Evolutionary conservation across 2,329 filamentous ascomycete species (phyloP), one percentile per base, ranked within the genome.

Genomic region (Cercospora sesami): DNA sequence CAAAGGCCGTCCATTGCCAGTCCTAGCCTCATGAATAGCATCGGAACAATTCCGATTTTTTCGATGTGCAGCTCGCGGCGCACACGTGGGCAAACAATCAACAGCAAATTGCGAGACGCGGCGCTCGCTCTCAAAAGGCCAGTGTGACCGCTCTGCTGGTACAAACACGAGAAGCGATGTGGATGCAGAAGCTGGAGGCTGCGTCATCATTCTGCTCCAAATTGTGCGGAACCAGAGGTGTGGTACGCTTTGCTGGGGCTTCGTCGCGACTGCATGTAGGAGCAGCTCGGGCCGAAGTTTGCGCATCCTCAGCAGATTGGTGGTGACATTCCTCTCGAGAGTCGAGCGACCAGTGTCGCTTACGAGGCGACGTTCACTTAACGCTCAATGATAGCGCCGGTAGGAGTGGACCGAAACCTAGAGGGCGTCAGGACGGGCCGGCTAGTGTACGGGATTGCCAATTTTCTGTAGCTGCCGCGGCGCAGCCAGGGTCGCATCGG

Each of bases 301-400:
- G 48, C 62, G 62, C 48, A 39, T 64, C 23, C 16, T 58, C 26
- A 30, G 23, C 53, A 62, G 39, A 53, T 58, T 57, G 28, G 18
- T 58, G 48, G 28, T 36, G 30, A 61, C 36, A 39, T 23, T 30
- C 21, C 45, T 57, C 31, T 58, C 14, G 51, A 55, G 62, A 58
- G 48, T 26, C 26, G 23, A 23, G 61, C 14, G 48, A 30, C n/a
- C 30, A 51, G 42, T 33, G 42, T 51, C 28, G 42, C 61, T 45
- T 62, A 62, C 60, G 60, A 62, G 60, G 60, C 60, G 51, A 64
- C 48, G 61, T 64, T 36, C 31, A 64, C 31, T 26, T 61, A 57
- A 64, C 51, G 31, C 31, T 31, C 30, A 45, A 31, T 12, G 28
- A 42, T 42, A 5, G 62, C 62, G 62, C 62, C 61, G 62, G 62